Base-by-base conservation (phyloP, 257 asterid genomes). In the Sherardia arvensis region DNA sequence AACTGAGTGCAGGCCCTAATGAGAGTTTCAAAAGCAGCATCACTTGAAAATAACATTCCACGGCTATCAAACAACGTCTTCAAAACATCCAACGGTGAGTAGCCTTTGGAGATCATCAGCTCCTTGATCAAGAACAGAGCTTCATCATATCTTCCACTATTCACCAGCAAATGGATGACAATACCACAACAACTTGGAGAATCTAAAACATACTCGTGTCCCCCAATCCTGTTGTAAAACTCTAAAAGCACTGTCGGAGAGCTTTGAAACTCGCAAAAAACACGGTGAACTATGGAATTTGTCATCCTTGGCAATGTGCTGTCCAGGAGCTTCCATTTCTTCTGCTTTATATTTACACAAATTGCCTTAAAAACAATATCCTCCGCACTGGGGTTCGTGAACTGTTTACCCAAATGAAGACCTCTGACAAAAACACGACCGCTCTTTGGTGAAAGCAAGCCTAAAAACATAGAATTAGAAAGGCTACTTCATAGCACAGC, bases 291-390 rank as follows among this genome's bases (percentile, higher is more conserved):
- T 69, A 82, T 59, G 9, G 86, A 59, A 28, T 26, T 68, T 66
- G 91, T 68, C 51, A 83, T 76, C 53, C 65, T 69, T 18, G 92
- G 66, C 27, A 79, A 71, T 21, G 81, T 20, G 32, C 81, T 84
- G 72, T 78, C 82, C 81, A 91, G 63, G 60, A 81, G 75, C 21
- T 76, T 84, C 97, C 96, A 91, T 84, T 76, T 91, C 60, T 78
- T 85, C 74, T 81, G 91, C 78, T 81, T 78, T 53, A 85, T 53
- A 66, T 87, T 85, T 73, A 83, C 81, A 73, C 96, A 85, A 33
- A 84, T 54, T 63, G 96, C 80, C 69, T 67, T 80, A 30, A 81
- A 82, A 57, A 87, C 53, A 45, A 87, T 80, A 68, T 84, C 91
- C 78, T 90, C 87, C 12, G 85, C 64, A 60, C 72, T 64, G 58